Evolutionary conservation across 1,284 basidiomycete species (phyloP), one percentile per base, ranked within the genome.

Genomic region (Ganoderma lingzhi): DNA sequence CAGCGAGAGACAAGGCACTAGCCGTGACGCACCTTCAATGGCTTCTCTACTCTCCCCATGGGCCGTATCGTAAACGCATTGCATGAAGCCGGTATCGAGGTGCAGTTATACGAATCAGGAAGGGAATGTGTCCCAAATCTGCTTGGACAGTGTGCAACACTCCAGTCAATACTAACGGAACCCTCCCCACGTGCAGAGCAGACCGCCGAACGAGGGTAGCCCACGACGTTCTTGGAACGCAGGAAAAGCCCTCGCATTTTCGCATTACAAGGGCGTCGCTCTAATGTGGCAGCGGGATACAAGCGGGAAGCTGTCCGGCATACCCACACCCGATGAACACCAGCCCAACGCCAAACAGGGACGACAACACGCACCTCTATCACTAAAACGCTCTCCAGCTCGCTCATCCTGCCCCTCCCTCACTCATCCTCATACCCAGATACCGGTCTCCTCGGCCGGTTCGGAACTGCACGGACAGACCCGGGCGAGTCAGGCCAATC

Each of bases 401-500:
- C 23, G 19, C 15, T 15, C 15, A n/a, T 28, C 30, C 39, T 2
- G 30, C 9, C 44, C 64, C 51, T 30, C 63, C 60, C 56, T 64
- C 71, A 79, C 72, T 80, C 78, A 64, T 88, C 87, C 42, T 87
- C 87, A 68, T 87, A 88, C 30, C 87, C 87, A 58, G 82, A 79
- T 59, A 87, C 81, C 73, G 82, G 81, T 78, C 82, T 80, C 75
- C 87, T 79, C 65, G 85, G 78, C 41, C 87, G 80, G 64, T 85
- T 84, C 28, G 87, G 87, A 62, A 88, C 87, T 88, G 62, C 19
- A 71, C 32, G 53, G 17, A 19, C 23, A 32, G 32, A 39, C 56
- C 71, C 41, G 58, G 60, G 8, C 14, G 32, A 55, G 62, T 65
- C 53, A 68, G 69, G 28, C 45, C 17, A 14, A 2, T 37, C 55